These are phyloP conservation scores for Microcos paniculata DNA, from an alignment of 345 rosid genomes.

Conservation along the genomic window DNA sequence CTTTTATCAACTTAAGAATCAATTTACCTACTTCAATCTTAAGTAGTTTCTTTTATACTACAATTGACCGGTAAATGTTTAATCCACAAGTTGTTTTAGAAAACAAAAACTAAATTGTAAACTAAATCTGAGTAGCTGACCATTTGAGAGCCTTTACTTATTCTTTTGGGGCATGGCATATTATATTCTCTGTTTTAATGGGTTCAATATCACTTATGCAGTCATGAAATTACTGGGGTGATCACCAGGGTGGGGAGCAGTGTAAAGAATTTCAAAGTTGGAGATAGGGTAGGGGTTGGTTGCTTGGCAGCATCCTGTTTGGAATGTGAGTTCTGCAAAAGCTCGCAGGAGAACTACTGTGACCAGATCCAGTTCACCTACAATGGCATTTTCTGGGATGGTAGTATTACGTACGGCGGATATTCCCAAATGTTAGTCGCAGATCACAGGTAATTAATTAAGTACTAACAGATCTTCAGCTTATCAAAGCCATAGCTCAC, in stretches of 20 bases:
- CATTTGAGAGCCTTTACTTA: no score
- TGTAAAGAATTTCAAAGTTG: constrained; percentile 44
- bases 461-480: background rate
- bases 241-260: constrained; percentile 41
- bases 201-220: constrained; percentile 6
- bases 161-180: background rate
- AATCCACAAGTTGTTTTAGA: background rate
- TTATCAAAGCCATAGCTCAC: background rate
- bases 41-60: background rate
- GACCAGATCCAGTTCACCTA: constrained; percentile 47
- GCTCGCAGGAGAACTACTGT: constrained; percentile 56
- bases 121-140: background rate
- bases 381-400: constrained; percentile 68
- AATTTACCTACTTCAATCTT: background rate
- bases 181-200: background rate
- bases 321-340: constrained; percentile 50
- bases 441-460: constrained; percentile 44
- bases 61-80: background rate
- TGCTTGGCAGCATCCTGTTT: constrained; percentile 58
- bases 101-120: background rate
- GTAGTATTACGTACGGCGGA: constrained; percentile 58
- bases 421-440: constrained; percentile 56
- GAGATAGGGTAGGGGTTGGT: constrained; percentile 64
- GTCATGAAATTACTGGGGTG: constrained; percentile 63
- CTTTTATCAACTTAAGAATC: background rate